A percentile compares a stretch with the other conserved stretches of the same genome.
Conservation (phyloP, 352 stramenopile species). For the Phytopythium cucurbitacearum region DNA sequence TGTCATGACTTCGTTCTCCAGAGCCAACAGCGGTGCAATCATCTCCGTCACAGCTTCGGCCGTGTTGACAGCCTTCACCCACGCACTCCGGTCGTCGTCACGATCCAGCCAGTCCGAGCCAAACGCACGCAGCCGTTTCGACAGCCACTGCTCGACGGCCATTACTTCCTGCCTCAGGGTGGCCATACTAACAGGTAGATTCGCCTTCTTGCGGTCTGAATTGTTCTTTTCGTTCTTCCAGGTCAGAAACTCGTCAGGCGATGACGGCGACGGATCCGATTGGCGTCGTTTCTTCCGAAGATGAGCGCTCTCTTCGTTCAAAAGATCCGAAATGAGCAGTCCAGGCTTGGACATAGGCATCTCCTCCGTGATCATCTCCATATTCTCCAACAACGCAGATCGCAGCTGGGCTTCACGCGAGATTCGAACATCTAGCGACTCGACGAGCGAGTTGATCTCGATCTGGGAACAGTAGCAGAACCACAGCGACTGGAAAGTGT, state of each 20-base stretch:
- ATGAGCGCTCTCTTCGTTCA: slow-evolving; percentile 49
- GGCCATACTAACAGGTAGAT: slow-evolving; percentile 29
- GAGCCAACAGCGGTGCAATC: slow-evolving; percentile 31
- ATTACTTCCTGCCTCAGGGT: slow-evolving; percentile 56
- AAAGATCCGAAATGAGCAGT: slow-evolving; percentile 66
- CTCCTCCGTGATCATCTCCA: slow-evolving; percentile 47
- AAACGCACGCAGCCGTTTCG: slow-evolving; percentile 51
- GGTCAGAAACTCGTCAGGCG: slow-evolving; percentile 27
- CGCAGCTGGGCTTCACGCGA: slow-evolving; percentile 44
- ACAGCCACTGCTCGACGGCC: slow-evolving; percentile 55
- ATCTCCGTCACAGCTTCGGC: slow-evolving; percentile 33
- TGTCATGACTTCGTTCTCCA: slow-evolving; percentile 67
- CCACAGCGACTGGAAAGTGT: slow-evolving; percentile 34
- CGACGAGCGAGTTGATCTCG: slow-evolving; percentile 54
- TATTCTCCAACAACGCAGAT: slow-evolving; percentile 50
- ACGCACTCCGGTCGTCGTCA: slow-evolving; percentile 29
- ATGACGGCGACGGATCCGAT: slow-evolving; percentile 2
- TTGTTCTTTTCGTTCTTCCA: slow-evolving; percentile 69
- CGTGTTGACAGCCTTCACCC: slow-evolving; percentile 41
- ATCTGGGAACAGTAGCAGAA: slow-evolving; percentile 61
- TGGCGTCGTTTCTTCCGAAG: slow-evolving; percentile 35
- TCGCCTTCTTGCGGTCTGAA: not conserved
- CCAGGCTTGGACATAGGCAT: slow-evolving; percentile 74
- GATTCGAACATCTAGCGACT: slow-evolving; percentile 48
- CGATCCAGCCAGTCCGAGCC: slow-evolving; percentile 63